Conservation (phyloP, 345 rosid species). For the Pseudoturritis turrita region DNA sequence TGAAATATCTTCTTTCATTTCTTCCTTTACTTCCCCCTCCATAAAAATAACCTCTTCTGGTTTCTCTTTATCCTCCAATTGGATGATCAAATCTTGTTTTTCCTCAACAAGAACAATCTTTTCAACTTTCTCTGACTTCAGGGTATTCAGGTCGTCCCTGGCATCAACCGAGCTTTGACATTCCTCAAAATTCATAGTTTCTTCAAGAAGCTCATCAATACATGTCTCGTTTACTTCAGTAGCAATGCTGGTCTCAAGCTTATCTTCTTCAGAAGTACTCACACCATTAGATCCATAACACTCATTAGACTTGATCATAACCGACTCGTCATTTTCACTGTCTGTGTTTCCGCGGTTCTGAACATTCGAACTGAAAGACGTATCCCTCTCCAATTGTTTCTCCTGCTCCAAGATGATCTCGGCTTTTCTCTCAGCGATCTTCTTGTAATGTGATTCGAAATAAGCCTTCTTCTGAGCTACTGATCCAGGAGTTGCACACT, state of each 20-base stretch:
- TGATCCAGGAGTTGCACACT: slow-evolving; percentile 92
- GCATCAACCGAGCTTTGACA: slow-evolving; percentile 36
- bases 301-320: slow-evolving; percentile 20
- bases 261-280: slow-evolving; percentile 30
- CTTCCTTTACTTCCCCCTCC: slow-evolving; percentile 8
- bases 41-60: slow-evolving; percentile 14
- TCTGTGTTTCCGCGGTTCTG: background rate
- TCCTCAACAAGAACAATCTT: slow-evolving; percentile 18
- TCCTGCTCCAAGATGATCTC: slow-evolving; percentile 52
- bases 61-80: slow-evolving; percentile 16
- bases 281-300: slow-evolving; percentile 11
- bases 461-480: slow-evolving; percentile 92
- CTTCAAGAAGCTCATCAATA: slow-evolving; percentile 30
- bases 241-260: slow-evolving; percentile 24
- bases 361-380: slow-evolving; percentile 16
- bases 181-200: slow-evolving; percentile 22
- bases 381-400: slow-evolving; percentile 40
- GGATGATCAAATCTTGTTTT: background rate
- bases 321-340: background rate
- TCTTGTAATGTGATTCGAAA: slow-evolving; percentile 96
- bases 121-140: slow-evolving; percentile 30
- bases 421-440: slow-evolving; percentile 74
- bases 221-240: slow-evolving; percentile 25
- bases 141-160: background rate
- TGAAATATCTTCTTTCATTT: slow-evolving; percentile 19